These are phyloP conservation scores for Symmetrospora coprosmae DNA, from an alignment of 768 basidiomycete genomes.

Conservation along the genomic window DNA sequence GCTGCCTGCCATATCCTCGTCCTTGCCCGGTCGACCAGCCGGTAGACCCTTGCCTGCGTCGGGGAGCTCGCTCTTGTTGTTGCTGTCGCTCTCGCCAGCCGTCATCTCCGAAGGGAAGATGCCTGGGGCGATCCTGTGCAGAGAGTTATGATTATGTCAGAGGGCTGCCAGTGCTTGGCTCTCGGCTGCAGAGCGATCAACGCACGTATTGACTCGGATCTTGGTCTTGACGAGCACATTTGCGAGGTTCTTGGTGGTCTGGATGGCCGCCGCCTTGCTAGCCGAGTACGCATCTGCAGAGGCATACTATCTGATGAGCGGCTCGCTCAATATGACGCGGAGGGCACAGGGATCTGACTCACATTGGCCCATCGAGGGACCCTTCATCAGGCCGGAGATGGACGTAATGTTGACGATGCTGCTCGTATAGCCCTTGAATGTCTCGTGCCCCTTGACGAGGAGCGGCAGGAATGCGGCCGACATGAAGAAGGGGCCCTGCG, in stretches of 20 bases:
- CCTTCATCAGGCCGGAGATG: conserved; percentile 9
- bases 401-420: conserved; percentile 8
- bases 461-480: conserved; percentile 4
- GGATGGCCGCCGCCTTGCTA: conserved; percentile 3
- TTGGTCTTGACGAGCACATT: not conserved
- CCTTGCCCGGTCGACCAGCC: conserved; percentile 8
- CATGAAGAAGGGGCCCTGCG: not conserved
- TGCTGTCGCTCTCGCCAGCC: conserved; percentile 33
- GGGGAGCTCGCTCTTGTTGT: conserved; percentile 37
- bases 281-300: conserved; percentile 9
- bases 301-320: too few species aligned
- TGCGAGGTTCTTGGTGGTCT: conserved; percentile 1
- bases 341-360: too few species aligned
- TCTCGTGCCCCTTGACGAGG: not conserved
- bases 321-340: too few species aligned
- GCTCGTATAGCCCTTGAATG: not conserved
- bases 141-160: not conserved
- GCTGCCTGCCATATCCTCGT: conserved; percentile 7
- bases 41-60: conserved; percentile 26
- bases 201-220: conserved; percentile 8
- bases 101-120: conserved; percentile 27
- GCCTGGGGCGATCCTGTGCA: not conserved
- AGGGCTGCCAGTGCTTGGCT: not conserved
- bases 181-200: not conserved
- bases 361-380: not conserved